phyloP scores from a whole-genome alignment of 2,329 filamentous ascomycete species.

The Aspergillus floridensis region DNA sequence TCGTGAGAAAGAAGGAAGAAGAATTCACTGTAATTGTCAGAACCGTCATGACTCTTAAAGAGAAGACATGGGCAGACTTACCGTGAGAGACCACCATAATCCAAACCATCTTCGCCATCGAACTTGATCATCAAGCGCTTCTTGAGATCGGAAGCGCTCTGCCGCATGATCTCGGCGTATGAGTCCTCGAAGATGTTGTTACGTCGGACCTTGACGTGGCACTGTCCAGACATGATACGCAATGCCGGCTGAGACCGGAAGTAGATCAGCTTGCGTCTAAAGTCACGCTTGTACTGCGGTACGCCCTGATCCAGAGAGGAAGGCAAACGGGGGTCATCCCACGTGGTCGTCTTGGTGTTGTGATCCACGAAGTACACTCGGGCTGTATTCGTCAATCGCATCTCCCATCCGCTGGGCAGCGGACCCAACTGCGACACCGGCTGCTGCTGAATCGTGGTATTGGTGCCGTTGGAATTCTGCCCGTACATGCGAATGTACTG shows the following conservation, averaged over 20 bases:
- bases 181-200: constrained; percentile 99
- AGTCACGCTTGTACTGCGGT: constrained; percentile 98
- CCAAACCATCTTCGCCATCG: constrained; percentile 93
- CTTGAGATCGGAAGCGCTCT: constrained; percentile 93
- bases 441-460: constrained; percentile 90
- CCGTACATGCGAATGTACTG: constrained; percentile 99
- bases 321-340: constrained; percentile 93
- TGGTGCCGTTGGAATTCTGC: constrained; percentile 70
- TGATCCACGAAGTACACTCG: constrained; percentile 98
- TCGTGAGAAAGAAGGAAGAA: constrained; percentile 99
- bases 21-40: constrained; percentile 69
- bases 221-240: constrained; percentile 92
- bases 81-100: constrained; percentile 93
- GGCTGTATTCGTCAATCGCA: constrained; percentile 97
- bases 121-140: constrained; percentile 99
- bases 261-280: constrained; percentile 96
- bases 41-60: background rate
- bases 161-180: constrained; percentile 96
- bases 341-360: constrained; percentile 99
- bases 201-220: constrained; percentile 94
- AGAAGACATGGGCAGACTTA: constrained; percentile 34
- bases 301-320: constrained; percentile 98
- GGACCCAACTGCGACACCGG: constrained; percentile 95
- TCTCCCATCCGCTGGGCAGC: constrained; percentile 96
- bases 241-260: constrained; percentile 97